Evolutionary conservation across 768 basidiomycete species (phyloP).

Genomic region (Tylopilus cervinicoccineus): DNA sequence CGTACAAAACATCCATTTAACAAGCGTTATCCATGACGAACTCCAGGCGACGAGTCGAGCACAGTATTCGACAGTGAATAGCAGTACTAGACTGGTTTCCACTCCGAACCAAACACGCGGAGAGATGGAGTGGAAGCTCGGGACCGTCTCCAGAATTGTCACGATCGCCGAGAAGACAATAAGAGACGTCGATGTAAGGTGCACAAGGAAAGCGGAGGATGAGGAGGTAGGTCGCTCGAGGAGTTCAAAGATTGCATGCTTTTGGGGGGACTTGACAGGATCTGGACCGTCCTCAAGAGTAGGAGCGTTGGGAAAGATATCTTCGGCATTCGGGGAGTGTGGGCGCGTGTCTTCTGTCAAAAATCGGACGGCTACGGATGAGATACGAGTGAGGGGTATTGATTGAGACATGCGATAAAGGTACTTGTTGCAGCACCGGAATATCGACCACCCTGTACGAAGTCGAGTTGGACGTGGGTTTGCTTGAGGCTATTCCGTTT

Average conservation of each 20-base stretch:
- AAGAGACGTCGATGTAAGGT: slow-evolving; percentile 63
- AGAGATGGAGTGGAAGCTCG: slow-evolving; percentile 65
- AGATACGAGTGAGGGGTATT: slow-evolving; percentile 26
- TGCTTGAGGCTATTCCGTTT: neutral
- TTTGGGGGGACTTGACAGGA: slow-evolving; percentile 44
- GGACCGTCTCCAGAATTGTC: slow-evolving; percentile 78
- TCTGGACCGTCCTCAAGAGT: slow-evolving; percentile 33
- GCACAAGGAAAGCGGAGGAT: slow-evolving; percentile 68
- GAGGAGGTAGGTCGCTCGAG: slow-evolving; percentile 82
- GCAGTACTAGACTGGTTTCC: slow-evolving; percentile 77
- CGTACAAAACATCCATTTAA: slow-evolving; percentile 69
- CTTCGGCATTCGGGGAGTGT: slow-evolving; percentile 34
- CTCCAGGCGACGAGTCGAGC: slow-evolving; percentile 75
- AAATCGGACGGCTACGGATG: slow-evolving; percentile 33
- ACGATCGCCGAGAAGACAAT: slow-evolving; percentile 74
- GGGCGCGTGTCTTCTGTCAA: slow-evolving; percentile 40
- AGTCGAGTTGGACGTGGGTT: neutral
- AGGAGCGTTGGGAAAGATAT: slow-evolving; percentile 36
- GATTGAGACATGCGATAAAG: slow-evolving; percentile 26
- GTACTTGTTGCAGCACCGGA: neutral
- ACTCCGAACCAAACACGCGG: slow-evolving; percentile 80
- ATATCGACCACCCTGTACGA: neutral
- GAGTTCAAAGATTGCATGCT: slow-evolving; percentile 60
- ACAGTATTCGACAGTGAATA: slow-evolving; percentile 86
- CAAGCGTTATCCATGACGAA: slow-evolving; percentile 53